A percentile compares a stretch with the other conserved stretches of the same genome.
Evolutionary conservation across 2,329 filamentous ascomycete genomes (phyloP).

Genomic region (Colletotrichum cereale): DNA sequence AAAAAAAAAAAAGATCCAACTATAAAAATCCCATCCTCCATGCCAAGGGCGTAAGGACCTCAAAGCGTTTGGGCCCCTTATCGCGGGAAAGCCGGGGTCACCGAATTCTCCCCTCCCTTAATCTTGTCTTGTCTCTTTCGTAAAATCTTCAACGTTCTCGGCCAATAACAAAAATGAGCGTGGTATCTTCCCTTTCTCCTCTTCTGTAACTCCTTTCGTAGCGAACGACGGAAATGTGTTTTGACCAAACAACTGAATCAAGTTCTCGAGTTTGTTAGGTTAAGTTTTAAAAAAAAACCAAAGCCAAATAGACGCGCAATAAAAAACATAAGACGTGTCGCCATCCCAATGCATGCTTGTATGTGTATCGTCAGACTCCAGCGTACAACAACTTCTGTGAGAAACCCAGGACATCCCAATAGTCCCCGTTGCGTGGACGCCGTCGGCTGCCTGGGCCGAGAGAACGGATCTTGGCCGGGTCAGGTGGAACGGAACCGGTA

Average conservation of each 20-base stretch:
- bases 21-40: neutral
- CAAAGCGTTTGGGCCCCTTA: too few species aligned
- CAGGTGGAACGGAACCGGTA: neutral
- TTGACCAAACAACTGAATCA: neutral
- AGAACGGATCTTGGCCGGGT: constrained; percentile 4
- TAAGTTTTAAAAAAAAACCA: neutral
- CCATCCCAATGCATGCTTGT: constrained; percentile 42
- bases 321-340: constrained; percentile 25
- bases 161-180: constrained; percentile 19
- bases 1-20: neutral
- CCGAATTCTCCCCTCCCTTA: neutral
- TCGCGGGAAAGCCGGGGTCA: neutral
- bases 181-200: constrained; percentile 23
- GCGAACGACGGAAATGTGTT: constrained; percentile 20
- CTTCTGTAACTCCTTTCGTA: constrained; percentile 9
- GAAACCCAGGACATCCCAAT: constrained; percentile 37
- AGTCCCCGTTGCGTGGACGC: constrained; percentile 27
- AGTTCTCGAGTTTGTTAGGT: constrained; percentile 23
- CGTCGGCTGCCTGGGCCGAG: neutral
- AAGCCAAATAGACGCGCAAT: neutral
- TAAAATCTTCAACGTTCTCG: neutral
- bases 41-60: neutral
- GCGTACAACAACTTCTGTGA: constrained; percentile 39
- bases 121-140: neutral
- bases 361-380: constrained; percentile 42